Evolutionary conservation across 176 grass and related monocot species (phyloP).

Genomic region (Carex parvula): DNA sequence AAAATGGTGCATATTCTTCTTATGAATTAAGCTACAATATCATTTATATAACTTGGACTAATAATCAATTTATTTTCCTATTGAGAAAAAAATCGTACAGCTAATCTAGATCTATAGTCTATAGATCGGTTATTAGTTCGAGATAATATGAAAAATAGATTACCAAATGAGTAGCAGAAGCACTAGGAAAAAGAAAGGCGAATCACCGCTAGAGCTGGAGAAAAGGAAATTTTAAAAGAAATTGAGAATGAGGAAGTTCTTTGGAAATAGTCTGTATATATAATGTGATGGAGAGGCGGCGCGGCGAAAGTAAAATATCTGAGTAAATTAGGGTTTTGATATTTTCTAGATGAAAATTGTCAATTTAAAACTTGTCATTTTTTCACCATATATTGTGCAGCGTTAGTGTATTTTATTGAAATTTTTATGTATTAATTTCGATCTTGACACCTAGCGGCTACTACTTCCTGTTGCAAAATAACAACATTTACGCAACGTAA

Average conservation of each 20-base stretch:
- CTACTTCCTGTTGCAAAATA: too few species aligned
- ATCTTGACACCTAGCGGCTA: too few species aligned
- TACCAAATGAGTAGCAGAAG: neutral
- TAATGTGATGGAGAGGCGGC: neutral
- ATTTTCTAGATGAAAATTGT: too few species aligned
- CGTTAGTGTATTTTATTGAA: neutral
- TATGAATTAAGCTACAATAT: neutral
- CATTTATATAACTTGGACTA: too few species aligned
- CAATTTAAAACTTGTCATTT: too few species aligned
- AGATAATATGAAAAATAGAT: neutral
- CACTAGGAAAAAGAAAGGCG: neutral
- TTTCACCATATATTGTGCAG: too few species aligned
- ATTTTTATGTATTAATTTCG: too few species aligned
- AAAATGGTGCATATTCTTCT: neutral
- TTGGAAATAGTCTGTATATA: neutral
- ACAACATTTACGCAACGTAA: too few species aligned
- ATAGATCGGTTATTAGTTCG: neutral
- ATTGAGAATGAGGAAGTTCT: neutral
- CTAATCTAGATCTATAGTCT: neutral
- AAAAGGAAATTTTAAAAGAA: neutral
- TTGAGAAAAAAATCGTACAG: neutral
- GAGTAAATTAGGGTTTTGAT: neutral
- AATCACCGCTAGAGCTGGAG: neutral
- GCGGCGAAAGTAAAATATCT: neutral
- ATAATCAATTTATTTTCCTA: too few species aligned